A percentile compares a stretch with the other conserved stretches of the same genome.
Evolutionary conservation across 2,329 filamentous ascomycete genomes (phyloP).

Genomic region (Cadophora luteo-olivacea): DNA sequence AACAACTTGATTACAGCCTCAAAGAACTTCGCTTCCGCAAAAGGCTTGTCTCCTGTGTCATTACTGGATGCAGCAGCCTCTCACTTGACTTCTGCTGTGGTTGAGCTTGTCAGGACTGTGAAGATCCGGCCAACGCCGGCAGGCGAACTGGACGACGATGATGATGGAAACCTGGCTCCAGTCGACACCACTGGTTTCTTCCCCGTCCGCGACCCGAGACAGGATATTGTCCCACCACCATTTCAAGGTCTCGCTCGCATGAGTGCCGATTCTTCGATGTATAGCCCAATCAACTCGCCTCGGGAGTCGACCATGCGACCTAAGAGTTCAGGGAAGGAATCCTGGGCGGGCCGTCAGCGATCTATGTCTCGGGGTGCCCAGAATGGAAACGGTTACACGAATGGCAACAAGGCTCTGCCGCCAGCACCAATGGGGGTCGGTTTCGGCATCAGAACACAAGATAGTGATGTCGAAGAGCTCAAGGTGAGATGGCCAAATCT

Average conservation of each 20-base stretch:
- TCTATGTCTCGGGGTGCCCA: conserved; percentile 39
- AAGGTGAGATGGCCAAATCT: conserved; percentile 54
- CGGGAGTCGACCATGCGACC: conserved; percentile 56
- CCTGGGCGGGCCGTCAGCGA: conserved; percentile 35
- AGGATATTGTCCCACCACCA: conserved; percentile 48
- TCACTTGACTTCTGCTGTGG: conserved; percentile 83
- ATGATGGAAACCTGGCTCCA: conserved; percentile 71
- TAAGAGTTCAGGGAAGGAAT: conserved; percentile 43
- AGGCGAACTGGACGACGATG: conserved; percentile 79
- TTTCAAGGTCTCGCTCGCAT: conserved; percentile 64
- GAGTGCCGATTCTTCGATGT: conserved; percentile 75
- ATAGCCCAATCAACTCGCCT: conserved; percentile 76
- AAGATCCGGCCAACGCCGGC: conserved; percentile 81
- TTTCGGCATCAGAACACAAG: conserved; percentile 50
- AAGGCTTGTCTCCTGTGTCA: conserved; percentile 90
- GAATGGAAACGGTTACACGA: conserved; percentile 39
- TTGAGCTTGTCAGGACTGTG: conserved; percentile 83
- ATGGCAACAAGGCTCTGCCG: conserved; percentile 34
- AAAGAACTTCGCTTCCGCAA: conserved; percentile 85
- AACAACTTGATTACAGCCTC: conserved; percentile 95
- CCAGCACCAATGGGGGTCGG: conserved; percentile 45
- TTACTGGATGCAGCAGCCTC: conserved; percentile 92
- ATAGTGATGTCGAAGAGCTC: conserved; percentile 63
- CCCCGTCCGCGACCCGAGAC: conserved; percentile 55
- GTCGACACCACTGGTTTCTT: conserved; percentile 75